A percentile compares a stretch with the other conserved stretches of the same genome.
phyloP scores from a whole-genome alignment of 768 basidiomycete species.

The Termitomyces sp. region DNA sequence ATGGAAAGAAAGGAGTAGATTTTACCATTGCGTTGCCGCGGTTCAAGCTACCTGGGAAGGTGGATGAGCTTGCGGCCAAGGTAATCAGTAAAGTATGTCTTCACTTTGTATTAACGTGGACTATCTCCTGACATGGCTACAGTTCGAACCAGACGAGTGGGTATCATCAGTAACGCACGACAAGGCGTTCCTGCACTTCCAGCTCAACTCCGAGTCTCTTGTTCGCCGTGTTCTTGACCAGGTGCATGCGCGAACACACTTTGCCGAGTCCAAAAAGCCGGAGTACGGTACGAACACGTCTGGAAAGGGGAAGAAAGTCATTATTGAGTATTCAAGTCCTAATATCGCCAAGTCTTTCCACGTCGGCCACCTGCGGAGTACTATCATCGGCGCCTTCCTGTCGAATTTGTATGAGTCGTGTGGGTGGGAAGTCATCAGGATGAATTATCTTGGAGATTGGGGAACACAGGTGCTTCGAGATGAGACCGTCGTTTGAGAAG shows the following conservation, averaged over 20 bases:
- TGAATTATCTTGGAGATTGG: conserved; percentile 99
- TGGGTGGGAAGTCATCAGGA: conserved; percentile 86
- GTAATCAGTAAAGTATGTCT: conserved; percentile 69
- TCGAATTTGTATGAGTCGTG: conserved; percentile 86
- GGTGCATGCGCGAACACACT: conserved; percentile 66
- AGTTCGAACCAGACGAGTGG: conserved; percentile 87
- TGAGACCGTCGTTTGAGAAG: neutral
- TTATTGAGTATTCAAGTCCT: conserved; percentile 93
- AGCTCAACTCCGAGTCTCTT: conserved; percentile 59
- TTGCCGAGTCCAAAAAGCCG: conserved; percentile 49
- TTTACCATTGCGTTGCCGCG: conserved; percentile 90
- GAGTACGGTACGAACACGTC: conserved; percentile 79
- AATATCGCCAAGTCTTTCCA: conserved; percentile 99
- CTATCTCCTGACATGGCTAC: neutral
- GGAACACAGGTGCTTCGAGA: conserved; percentile 79
- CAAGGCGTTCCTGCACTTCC: conserved; percentile 82
- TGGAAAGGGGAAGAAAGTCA: conserved; percentile 75
- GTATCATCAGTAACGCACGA: conserved; percentile 64
- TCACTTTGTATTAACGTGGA: neutral
- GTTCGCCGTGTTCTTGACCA: conserved; percentile 64
- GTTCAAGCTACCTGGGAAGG: conserved; percentile 80
- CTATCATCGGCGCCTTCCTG: conserved; percentile 98
- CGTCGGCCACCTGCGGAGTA: conserved; percentile 92
- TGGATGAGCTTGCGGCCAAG: conserved; percentile 69
- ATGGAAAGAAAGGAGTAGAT: conserved; percentile 91